Conservation (phyloP, 176 grass and related monocot species). For the Ananas comosus region DNA sequence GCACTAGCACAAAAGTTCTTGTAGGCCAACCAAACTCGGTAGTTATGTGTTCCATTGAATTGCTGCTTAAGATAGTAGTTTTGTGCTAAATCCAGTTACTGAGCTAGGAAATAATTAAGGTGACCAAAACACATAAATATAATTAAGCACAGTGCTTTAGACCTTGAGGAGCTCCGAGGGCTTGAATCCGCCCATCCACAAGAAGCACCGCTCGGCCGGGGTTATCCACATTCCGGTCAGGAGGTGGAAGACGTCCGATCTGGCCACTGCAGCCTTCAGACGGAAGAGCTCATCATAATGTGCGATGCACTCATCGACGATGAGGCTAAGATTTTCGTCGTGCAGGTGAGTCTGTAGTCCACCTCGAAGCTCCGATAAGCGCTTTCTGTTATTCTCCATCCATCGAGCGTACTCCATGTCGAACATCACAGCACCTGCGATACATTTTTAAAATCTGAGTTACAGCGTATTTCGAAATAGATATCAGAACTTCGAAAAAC, state of each 20-base stretch:
- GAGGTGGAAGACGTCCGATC: slow-evolving; percentile 84
- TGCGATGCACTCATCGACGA: slow-evolving; percentile 66
- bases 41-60: too few relatives aligned
- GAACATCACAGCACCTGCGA: slow-evolving; percentile 71
- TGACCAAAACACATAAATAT: too few relatives aligned
- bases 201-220: slow-evolving; percentile 80
- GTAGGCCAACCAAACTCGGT: too few relatives aligned
- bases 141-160: too few relatives aligned
- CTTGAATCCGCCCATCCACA: slow-evolving; percentile 97
- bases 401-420: slow-evolving; percentile 87
- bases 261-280: slow-evolving; percentile 58
- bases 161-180: slow-evolving; percentile 94
- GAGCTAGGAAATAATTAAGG: too few relatives aligned
- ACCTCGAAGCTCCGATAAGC: slow-evolving; percentile 43
- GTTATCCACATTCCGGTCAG: slow-evolving; percentile 74
- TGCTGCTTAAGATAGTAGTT: too few relatives aligned
- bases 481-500: too few relatives aligned
- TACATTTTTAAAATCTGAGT: too few relatives aligned
- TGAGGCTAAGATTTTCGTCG: slow-evolving; percentile 49
- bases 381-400: slow-evolving; percentile 74
- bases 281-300: slow-evolving; percentile 93
- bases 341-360: slow-evolving; percentile 61
- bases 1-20: too few relatives aligned
- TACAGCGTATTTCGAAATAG: too few relatives aligned
- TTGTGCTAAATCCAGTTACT: too few relatives aligned